Base-by-base conservation (phyloP, 208 protist genomes). In the Trypanosoma congolense region DNA sequence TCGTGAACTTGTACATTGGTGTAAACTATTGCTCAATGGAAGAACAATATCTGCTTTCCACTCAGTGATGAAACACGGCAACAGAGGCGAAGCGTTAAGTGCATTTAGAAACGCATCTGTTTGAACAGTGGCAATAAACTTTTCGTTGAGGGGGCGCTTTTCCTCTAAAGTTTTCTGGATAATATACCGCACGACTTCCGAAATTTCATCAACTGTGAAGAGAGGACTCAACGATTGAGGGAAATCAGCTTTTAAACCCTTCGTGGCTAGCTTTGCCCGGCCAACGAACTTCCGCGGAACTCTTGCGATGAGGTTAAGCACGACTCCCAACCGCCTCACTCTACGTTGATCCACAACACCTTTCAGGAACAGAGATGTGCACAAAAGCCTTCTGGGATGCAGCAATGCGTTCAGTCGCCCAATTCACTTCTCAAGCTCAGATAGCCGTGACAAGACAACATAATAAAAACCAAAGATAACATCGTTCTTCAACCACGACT, bases 381-480 rank as follows among this genome's bases (percentile, higher is more conserved):
- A 16, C 16, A 57, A 8, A 45, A 35, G 40, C 8, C 59, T 47
- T 12, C n/a, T 30, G 41, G 59, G 50, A 18, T 29, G 26, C 29
- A 65, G 4, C 21, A 16, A 6, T 44, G 22, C 19, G 6, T 50
- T 29, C 44, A 45, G 51, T 16, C 26, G 21, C 10, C 59, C 24
- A 18, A 66, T 24, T 3, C 61, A 42, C 2, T 8, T 22, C 9
- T 44, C 30, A 22, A 66, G 44, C 1, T 19, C 36, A 16, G 21
- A 36, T 24, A 66, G 30, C n/a, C n/a, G n/a, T 41, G 9, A 4
- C 26, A 54, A 49, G 8, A 54, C 52, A 5, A 14, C 2, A 12
- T 10, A 19, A 29, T 50, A 70, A 51, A 70, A 70, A 3, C 29
- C 49, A 3, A 21, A 38, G 1, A 53, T 3, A 8, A 70, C 63